Percentiles rank a stretch among this genome's conserved stretches.
These are phyloP conservation scores for Neostapfia colusana DNA, from an alignment of 176 grass and related monocot genomes.

Conservation along the genomic window DNA sequence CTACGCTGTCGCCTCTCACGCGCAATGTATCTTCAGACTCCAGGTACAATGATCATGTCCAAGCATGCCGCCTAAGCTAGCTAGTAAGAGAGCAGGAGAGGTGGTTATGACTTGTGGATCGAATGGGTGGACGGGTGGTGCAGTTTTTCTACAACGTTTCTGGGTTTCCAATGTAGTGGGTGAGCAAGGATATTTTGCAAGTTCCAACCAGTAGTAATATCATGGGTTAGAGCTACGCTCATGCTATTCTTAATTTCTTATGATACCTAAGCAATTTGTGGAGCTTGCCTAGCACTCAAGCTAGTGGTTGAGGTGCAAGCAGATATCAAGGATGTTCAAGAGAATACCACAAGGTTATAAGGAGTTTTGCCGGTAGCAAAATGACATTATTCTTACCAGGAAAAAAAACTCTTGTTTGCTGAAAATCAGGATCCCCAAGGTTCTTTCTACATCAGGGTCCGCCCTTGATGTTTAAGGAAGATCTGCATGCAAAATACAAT, in stretches of 20 bases:
- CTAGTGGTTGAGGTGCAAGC: constrained; percentile 29
- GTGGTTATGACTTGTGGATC: constrained; percentile 19
- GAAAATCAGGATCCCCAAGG: not conserved
- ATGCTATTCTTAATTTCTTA: constrained; percentile 33
- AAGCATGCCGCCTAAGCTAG: constrained; percentile 28
- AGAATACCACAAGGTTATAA: constrained; percentile 30
- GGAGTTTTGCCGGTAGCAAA: constrained; percentile 24
- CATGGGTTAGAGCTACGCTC: constrained; percentile 19
- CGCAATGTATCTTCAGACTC: constrained; percentile 26
- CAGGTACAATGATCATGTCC: constrained; percentile 26
- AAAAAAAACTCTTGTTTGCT: constrained; percentile 23
- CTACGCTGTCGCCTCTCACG: constrained; percentile 35
- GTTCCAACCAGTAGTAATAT: constrained; percentile 42
- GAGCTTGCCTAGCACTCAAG: constrained; percentile 46
- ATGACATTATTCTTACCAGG: constrained; percentile 20
- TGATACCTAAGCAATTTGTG: constrained; percentile 24
- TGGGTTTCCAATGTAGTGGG: constrained; percentile 4
- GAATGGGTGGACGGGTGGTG: no score
- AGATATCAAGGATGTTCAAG: constrained; percentile 36
- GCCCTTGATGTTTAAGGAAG: not conserved
- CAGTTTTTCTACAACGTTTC: not conserved
- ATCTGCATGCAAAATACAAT: constrained; percentile 32
- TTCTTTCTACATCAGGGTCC: not conserved
- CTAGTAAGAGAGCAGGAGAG: not conserved
- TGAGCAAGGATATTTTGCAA: constrained; percentile 38